These are phyloP conservation scores for Boletus speciosus DNA, from an alignment of 768 basidiomycete genomes.

Conservation along the genomic window DNA sequence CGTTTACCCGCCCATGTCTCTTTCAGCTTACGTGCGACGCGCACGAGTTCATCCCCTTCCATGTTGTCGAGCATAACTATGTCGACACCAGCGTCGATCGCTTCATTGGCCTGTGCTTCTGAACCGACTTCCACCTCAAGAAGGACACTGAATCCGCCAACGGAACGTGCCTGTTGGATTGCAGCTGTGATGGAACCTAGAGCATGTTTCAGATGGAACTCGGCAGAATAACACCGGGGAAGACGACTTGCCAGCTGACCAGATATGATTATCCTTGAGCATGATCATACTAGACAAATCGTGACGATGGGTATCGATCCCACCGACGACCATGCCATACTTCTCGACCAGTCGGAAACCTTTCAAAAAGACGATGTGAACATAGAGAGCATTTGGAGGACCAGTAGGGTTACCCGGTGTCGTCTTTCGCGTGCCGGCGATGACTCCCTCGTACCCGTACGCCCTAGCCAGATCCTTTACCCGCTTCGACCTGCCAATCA, in stretches of 20 bases:
- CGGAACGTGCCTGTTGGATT: slow-evolving; percentile 77
- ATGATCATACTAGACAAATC: slow-evolving; percentile 99
- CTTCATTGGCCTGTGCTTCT: slow-evolving; percentile 90
- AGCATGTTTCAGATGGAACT: slow-evolving; percentile 4
- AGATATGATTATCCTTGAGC: slow-evolving; percentile 99
- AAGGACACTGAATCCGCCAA: slow-evolving; percentile 87
- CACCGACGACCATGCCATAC: slow-evolving; percentile 97
- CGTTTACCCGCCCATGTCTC: slow-evolving; percentile 76
- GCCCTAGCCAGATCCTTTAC: slow-evolving; percentile 75
- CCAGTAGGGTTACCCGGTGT: slow-evolving; percentile 62
- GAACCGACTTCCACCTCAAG: slow-evolving; percentile 92
- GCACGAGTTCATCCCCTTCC: slow-evolving; percentile 67
- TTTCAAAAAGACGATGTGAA: slow-evolving; percentile 27
- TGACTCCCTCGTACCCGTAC: slow-evolving; percentile 79
- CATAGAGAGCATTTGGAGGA: not conserved
- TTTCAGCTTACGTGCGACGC: slow-evolving; percentile 67
- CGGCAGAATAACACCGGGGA: not conserved
- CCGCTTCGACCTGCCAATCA: slow-evolving; percentile 62
- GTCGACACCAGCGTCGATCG: slow-evolving; percentile 94
- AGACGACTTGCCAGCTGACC: slow-evolving; percentile 74
- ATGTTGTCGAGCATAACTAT: slow-evolving; percentile 96
- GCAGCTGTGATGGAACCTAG: slow-evolving; percentile 88
- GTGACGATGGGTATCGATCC: slow-evolving; percentile 92
- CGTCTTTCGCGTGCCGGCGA: slow-evolving; percentile 96
- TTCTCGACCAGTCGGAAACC: slow-evolving; percentile 97